Base-by-base conservation (phyloP, 352 stramenopile genomes). In the Globisporangium cylindrosporum region DNA sequence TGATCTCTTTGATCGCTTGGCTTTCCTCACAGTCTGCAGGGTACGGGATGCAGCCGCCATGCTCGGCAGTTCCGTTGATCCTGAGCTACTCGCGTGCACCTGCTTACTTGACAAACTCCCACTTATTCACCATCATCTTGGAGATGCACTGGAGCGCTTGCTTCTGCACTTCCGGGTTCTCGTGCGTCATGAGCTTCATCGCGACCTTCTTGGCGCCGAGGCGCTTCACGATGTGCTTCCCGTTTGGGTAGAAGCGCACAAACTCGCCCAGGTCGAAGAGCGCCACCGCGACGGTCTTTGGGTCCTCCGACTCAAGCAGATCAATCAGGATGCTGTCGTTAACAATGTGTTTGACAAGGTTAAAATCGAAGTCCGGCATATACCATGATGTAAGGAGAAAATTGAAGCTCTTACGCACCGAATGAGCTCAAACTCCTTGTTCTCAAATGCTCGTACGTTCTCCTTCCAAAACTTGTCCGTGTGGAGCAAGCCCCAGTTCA, bases 101-200 rank as follows among this genome's bases (percentile, higher is more conserved):
- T 22, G 14, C 29, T 67, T 87, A 94, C 76, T 93, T 93, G 74
- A 96, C 88, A 75, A 97, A 98, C 74, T 98, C 96, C 96, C 96
- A 99, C 74, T 99, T 98, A 74, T 98, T 97, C 46, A 99, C 95
- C 93, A 99, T 98, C 80, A 99, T 98, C 89, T 99, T 99, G 58
- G 93, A 98, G 66, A 99, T 97, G 77, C 95, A 99, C 75, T 98
- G 93, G 36, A 99, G 84, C 22, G 97, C 96, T 79, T 99, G 96
- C 80, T 98, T 97, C 80, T 98, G 95, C n/a, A 99, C 89, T 66
- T 99, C 97, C 0, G 86, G 75, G 78, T 98, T 98, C 67, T 97
- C 93, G 78, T 98, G 93, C 70, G 98, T 98, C 85, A 99, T 98
- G 67, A 99, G 89, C 59, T 95, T 91, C 96, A 99, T 99, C 48